These are phyloP conservation scores for maize (Zea mays) DNA, from an alignment of 176 grass and related monocot species.

Conservation along the genomic window DNA sequence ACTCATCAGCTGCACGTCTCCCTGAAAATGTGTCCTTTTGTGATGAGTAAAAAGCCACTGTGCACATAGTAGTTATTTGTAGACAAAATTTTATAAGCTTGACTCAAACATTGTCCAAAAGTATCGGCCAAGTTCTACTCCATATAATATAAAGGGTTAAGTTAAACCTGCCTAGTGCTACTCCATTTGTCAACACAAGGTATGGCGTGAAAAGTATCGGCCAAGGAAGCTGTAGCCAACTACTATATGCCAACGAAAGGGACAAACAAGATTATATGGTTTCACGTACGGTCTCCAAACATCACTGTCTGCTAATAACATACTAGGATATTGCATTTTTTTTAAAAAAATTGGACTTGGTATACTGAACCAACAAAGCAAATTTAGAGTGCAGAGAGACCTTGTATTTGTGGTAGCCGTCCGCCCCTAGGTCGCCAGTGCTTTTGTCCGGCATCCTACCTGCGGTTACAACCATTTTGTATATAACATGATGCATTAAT, in stretches of 20 bases:
- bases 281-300: too few relatives aligned
- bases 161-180: not conserved
- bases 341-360: not conserved
- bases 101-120: too few relatives aligned
- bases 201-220: not conserved
- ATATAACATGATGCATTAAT: too few relatives aligned
- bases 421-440: slow-evolving; percentile 57
- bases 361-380: not conserved
- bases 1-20: slow-evolving; percentile 65
- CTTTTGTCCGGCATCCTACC: slow-evolving; percentile 73
- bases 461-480: not conserved
- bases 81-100: too few relatives aligned
- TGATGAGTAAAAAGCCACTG: not conserved
- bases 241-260: not conserved
- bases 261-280: not conserved
- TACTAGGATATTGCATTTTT: not conserved
- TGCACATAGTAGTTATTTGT: too few relatives aligned
- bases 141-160: too few relatives aligned
- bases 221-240: not conserved
- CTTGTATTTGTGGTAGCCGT: slow-evolving; percentile 86
- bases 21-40: slow-evolving; percentile 44
- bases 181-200: slow-evolving; percentile 29
- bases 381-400: slow-evolving; percentile 23
- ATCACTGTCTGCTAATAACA: slow-evolving; percentile 3
- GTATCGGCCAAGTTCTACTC: too few relatives aligned